phyloP scores from a whole-genome alignment of 164 flowering plant species.

The Piper betle region DNA sequence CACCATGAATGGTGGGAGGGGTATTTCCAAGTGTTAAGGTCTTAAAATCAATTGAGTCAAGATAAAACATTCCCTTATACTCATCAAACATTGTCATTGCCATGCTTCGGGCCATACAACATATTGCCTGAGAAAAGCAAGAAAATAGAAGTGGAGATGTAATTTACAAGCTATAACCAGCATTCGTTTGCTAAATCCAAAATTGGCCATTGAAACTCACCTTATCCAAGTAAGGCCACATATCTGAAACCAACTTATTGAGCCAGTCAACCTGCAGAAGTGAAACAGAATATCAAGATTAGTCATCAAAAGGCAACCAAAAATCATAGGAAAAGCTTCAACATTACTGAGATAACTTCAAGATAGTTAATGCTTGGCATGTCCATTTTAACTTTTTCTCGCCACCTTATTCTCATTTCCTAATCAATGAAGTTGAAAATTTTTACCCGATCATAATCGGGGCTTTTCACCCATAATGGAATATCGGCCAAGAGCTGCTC shows the following conservation, averaged over 20 bases:
- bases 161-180: not conserved
- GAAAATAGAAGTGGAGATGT: too few species aligned
- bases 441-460: constrained; percentile 69
- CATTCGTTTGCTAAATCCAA: not conserved
- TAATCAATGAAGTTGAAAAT: not conserved
- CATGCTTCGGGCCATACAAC: constrained; percentile 34
- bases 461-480: constrained; percentile 70
- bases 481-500: constrained; percentile 47
- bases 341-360: too few species aligned
- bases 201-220: constrained; percentile 12
- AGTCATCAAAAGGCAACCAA: too few species aligned
- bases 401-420: not conserved
- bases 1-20: constrained; percentile 65
- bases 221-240: constrained; percentile 84
- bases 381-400: too few species aligned
- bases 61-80: constrained; percentile 53
- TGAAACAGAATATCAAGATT: not conserved
- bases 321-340: too few species aligned
- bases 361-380: too few species aligned
- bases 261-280: constrained; percentile 17
- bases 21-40: constrained; percentile 58
- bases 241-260: constrained; percentile 43
- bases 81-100: constrained; percentile 46
- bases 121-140: constrained; percentile 34
- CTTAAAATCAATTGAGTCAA: constrained; percentile 51